A percentile compares a stretch with the other conserved stretches of the same genome.
These are phyloP conservation scores for Athelia psychrophila DNA, from an alignment of 1,284 basidiomycete species.

Conservation along the genomic window DNA sequence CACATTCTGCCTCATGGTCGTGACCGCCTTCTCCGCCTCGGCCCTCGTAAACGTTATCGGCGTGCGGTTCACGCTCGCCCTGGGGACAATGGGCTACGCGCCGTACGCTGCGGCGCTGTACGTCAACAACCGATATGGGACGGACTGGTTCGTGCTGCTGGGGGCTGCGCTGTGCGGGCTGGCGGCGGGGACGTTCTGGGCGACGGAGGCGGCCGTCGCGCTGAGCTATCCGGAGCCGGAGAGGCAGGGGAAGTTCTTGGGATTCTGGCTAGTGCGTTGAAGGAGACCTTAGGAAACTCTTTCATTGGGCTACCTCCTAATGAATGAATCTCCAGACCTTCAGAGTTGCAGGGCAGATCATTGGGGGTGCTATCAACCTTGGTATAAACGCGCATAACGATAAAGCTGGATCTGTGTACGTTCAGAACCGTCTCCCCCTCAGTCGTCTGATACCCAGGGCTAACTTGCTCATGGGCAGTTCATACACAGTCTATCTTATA, in stretches of 20 bases:
- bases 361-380: no score
- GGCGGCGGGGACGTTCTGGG: slow-evolving; percentile 13
- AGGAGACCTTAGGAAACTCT: no score
- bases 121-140: slow-evolving; percentile 13
- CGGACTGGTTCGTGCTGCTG: slow-evolving; percentile 11
- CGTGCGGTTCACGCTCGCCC: slow-evolving; percentile 4
- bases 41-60: slow-evolving; percentile 5
- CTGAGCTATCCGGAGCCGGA: slow-evolving; percentile 13
- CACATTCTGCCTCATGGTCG: slow-evolving; percentile 9
- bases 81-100: slow-evolving; percentile 3
- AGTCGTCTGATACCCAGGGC: no score
- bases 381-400: no score
- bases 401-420: no score
- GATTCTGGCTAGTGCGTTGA: slow-evolving; percentile 11
- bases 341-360: no score
- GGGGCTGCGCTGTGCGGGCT: slow-evolving; percentile 15
- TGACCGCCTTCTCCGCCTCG: slow-evolving; percentile 3
- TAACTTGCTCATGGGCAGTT: no score
- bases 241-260: slow-evolving; percentile 11
- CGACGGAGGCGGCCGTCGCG: slow-evolving; percentile 12
- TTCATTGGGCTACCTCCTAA: no score
- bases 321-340: no score
- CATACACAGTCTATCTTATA: no score
- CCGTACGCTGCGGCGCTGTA: slow-evolving; percentile 13
- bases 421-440: no score